phyloP scores from a whole-genome alignment of 2,329 filamentous ascomycete genomes.

The Fusarium mexicanum region DNA sequence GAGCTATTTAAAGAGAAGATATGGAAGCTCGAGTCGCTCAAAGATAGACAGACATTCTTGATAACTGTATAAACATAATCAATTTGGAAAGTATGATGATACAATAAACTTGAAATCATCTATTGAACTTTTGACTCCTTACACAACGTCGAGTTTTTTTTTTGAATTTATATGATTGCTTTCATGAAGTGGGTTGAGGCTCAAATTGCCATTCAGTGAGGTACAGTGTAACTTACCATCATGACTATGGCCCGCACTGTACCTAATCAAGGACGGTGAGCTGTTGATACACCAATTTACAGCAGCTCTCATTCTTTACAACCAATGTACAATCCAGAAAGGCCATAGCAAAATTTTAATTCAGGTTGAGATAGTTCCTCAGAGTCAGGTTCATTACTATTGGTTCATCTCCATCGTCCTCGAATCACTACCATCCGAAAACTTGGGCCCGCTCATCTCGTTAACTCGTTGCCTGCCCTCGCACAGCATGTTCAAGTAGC shows the following conservation, averaged over 20 bases:
- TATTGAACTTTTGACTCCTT: background rate
- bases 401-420: background rate
- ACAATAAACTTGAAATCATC: background rate
- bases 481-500: background rate
- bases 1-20: conserved; percentile 3
- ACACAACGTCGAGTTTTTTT: background rate
- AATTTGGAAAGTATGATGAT: background rate
- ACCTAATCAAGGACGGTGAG: background rate
- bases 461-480: conserved; percentile 20
- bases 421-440: background rate
- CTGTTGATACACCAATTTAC: background rate
- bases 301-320: background rate
- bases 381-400: background rate
- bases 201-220: background rate
- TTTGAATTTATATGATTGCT: background rate
- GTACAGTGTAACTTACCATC: background rate
- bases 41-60: background rate
- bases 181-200: background rate
- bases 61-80: conserved; percentile 25
- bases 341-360: background rate
- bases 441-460: conserved; percentile 19
- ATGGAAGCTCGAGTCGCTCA: background rate
- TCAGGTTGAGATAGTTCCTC: background rate
- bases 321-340: background rate
- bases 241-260: background rate